These are phyloP conservation scores for Pugionium cornutum DNA, from an alignment of 345 rosid species.

Conservation along the genomic window DNA sequence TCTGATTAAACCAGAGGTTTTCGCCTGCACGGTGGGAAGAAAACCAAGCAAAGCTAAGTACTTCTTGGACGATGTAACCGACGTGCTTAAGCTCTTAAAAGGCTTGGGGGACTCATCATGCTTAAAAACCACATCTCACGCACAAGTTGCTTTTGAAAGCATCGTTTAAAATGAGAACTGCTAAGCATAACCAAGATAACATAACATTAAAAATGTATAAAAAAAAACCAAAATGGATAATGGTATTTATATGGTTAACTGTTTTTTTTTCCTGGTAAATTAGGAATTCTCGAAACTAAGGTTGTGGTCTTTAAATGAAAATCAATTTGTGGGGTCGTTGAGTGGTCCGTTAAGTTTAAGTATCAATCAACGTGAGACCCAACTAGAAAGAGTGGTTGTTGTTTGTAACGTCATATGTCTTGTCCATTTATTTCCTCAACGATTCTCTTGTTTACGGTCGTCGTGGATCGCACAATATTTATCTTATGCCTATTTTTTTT, in stretches of 20 bases:
- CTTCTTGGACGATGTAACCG: slow-evolving; percentile 66
- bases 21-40: slow-evolving; percentile 84
- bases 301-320: background rate
- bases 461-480: slow-evolving; percentile 1
- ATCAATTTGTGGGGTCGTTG: slow-evolving; percentile 8
- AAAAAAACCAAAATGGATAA: background rate
- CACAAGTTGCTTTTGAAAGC: slow-evolving; percentile 65
- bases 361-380: slow-evolving; percentile 14
- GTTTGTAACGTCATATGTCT: slow-evolving; percentile 13
- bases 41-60: slow-evolving; percentile 93
- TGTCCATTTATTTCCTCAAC: slow-evolving; percentile 27
- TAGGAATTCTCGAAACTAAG: background rate
- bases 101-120: slow-evolving; percentile 63
- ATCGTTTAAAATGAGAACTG: slow-evolving; percentile 22
- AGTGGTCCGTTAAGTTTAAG: background rate
- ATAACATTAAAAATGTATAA: slow-evolving; percentile 29
- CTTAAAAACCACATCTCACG: slow-evolving; percentile 23
- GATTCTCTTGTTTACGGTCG: slow-evolving; percentile 1
- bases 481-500: background rate
- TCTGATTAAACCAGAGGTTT: slow-evolving; percentile 63
- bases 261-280: slow-evolving; percentile 2
- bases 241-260: background rate
- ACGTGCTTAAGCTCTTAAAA: slow-evolving; percentile 65
- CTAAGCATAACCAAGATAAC: slow-evolving; percentile 14
- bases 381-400: slow-evolving; percentile 23